Base-by-base conservation (phyloP, 352 stramenopile genomes). In the Phytophthora pisi region DNA sequence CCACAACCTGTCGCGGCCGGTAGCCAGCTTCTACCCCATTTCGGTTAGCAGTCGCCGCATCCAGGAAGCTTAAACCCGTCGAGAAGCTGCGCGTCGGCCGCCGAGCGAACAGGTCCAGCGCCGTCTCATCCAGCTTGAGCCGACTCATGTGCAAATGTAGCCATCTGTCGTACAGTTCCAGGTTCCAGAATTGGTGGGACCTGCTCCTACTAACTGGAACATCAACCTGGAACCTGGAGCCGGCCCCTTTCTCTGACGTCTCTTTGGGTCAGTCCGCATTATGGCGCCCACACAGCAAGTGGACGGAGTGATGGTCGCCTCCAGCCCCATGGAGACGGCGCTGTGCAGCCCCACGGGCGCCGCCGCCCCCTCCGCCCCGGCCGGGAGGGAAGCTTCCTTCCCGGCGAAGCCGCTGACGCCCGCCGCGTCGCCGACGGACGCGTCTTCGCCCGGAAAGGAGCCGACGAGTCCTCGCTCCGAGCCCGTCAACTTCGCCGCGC, bases 91-190 rank as follows among this genome's bases (percentile, higher is more conserved):
- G 73, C 57, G 66, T 71, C 0, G 75, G 77, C 9, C 72, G 79
- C 24, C 85, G 79, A 53, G 81, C 85, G 62, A 93, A 88, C 61
- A 93, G 67, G 64, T 93, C 85, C 45, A 93, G 78, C 63, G 82
- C 85, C 13, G 82, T 92, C 72, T 90, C 84, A 65, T 90, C 80
- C 15, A 84, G 70, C 38, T 57, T 64, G 2, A 70, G 43, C 20
- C 55, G 58, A 46, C 64, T 63, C 38, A 64, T 45, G 5, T 23
- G 30, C 20, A 75, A 57, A 64, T 68, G 45, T 72, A 55, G 20
- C 61, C 51, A 70, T 69, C 34, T 40, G 4, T 7, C 1, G 3
- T 38, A 3, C 9, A 16, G 2, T 5, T 40, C 10, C 34, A 42
- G 34, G 13, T 16, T 42, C 11, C 34, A 42, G 10, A 40, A 40